Conservation (phyloP, 2,329 filamentous ascomycete genomes). For the Parafenestella ontariensis region DNA sequence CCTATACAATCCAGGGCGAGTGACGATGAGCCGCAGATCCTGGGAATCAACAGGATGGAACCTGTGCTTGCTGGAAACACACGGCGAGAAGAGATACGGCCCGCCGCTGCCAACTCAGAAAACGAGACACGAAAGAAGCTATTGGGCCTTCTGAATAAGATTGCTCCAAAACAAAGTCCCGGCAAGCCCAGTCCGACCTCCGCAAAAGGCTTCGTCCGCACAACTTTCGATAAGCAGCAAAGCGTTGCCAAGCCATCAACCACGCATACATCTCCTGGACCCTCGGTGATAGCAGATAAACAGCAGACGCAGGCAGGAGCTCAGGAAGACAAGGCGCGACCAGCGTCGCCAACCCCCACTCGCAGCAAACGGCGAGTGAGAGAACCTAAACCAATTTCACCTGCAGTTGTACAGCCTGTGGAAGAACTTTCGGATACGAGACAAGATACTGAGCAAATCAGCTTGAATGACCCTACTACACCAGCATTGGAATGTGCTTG, state of each 20-base stretch:
- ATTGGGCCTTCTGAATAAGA: background rate
- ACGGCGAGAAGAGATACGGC: conserved; percentile 15
- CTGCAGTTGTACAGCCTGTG: background rate
- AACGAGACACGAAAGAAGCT: background rate
- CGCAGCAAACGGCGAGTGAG: background rate
- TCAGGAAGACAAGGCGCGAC: background rate
- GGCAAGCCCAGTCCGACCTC: background rate
- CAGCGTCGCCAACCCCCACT: background rate
- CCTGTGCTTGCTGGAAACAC: conserved; percentile 32
- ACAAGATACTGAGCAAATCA: background rate
- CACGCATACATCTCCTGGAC: background rate
- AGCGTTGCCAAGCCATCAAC: background rate
- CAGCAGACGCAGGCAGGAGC: background rate
- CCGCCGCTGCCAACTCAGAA: conserved; percentile 5
- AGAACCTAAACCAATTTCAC: background rate
- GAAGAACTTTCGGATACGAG: background rate
- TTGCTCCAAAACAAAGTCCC: background rate
- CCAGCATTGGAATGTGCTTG: conserved; percentile 19
- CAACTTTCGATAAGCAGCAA: conserved; percentile 1
- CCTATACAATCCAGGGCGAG: conserved; percentile 2
- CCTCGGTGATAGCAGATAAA: background rate
- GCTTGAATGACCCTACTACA: background rate
- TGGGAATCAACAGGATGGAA: conserved; percentile 23
- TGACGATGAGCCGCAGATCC: conserved; percentile 9
- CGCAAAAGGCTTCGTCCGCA: background rate